Conservation (phyloP, 2,329 filamentous ascomycete genomes). For the Cryphonectria carpinicola region DNA sequence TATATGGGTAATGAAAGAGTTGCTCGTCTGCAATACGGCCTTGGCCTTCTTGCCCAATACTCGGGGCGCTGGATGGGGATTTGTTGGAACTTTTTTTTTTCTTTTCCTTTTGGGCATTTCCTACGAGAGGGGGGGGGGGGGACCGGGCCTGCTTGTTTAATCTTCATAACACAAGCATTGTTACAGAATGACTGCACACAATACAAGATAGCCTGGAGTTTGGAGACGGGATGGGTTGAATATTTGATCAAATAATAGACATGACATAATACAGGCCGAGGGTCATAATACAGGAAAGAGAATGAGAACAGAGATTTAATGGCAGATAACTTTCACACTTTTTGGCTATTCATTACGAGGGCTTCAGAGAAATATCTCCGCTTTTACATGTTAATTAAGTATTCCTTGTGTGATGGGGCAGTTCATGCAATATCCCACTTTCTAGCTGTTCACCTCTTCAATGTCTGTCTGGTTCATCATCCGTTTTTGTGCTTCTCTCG, state of each 20-base stretch:
- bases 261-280: not conserved
- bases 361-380: not conserved
- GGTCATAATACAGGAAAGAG: not conserved
- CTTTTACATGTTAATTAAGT: no score
- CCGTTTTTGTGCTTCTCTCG: no score
- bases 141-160: not conserved
- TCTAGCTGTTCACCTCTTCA: no score
- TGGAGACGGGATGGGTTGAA: not conserved
- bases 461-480: no score
- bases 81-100: not conserved
- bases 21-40: not conserved
- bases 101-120: not conserved
- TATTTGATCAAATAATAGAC: not conserved
- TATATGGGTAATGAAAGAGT: not conserved
- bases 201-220: constrained; percentile 5
- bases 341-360: not conserved
- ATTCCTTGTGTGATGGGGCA: no score
- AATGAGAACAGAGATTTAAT: not conserved
- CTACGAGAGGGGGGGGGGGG: not conserved
- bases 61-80: not conserved
- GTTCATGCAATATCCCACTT: no score
- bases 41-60: no score
- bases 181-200: not conserved
- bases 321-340: not conserved
- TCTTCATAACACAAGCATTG: constrained; percentile 2